phyloP scores from a whole-genome alignment of 257 asterid species.

The Solanum etuberosum region DNA sequence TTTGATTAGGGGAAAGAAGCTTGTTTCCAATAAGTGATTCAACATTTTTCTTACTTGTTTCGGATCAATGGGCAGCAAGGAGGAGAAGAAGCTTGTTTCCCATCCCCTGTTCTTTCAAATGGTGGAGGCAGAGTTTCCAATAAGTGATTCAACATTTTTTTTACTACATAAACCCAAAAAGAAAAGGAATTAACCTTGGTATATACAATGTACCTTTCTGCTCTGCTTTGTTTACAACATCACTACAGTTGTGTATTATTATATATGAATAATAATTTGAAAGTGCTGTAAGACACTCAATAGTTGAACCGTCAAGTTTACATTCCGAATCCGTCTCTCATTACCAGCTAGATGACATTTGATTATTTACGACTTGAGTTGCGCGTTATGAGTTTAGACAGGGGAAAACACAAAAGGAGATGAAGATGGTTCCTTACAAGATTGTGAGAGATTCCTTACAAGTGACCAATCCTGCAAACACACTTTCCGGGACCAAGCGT shows the following conservation, averaged over 20 bases:
- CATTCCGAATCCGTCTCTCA: background rate
- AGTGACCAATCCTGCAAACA: conserved; percentile 37
- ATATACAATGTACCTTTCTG: background rate
- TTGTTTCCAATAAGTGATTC: too few species aligned
- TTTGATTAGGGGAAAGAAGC: too few species aligned
- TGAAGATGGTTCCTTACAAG: too few species aligned
- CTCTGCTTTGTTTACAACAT: background rate
- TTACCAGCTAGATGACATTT: background rate
- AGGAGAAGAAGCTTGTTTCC: too few species aligned
- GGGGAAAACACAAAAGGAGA: too few species aligned
- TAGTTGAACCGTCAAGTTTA: background rate
- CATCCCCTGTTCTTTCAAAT: too few species aligned
- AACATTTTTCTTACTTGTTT: too few species aligned
- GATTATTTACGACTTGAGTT: background rate
- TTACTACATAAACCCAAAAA: background rate
- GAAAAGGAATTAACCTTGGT: background rate
- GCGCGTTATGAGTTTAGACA: background rate
- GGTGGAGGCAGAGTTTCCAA: background rate
- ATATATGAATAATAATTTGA: background rate
- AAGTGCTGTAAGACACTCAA: background rate
- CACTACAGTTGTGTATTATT: background rate
- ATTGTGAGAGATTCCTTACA: too few species aligned
- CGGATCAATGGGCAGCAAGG: too few species aligned
- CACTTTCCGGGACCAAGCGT: conserved; percentile 35
- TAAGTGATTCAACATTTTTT: background rate